Base-by-base conservation (phyloP, 768 basidiomycete genomes). In the Mrakia blollopis region DNA sequence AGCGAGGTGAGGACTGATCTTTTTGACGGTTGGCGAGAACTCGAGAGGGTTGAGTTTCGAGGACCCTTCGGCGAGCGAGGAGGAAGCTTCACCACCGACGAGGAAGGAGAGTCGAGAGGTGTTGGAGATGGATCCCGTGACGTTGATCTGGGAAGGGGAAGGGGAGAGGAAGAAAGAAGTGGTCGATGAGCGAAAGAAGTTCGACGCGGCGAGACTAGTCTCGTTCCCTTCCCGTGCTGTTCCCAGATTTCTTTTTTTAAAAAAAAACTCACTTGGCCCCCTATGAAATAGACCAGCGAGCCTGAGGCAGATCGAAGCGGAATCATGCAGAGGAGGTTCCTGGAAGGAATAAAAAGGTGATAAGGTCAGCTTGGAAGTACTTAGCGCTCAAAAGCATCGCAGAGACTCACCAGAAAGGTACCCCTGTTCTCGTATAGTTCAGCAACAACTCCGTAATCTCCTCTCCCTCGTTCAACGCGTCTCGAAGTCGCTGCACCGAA, bases 321-420 rank as follows among this genome's bases (percentile, higher is more conserved):
- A 9, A 75, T 52, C 25, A 75, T n/a, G 74, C 67, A 69, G 11
- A 75, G 67, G 13, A 75, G 74, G 41, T 75, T 75, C 65, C 65
- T 39, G 9, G 32, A 25, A 23, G 35, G 39, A 2, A 11, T 5
- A 23, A 30, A 35, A 28, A 28, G 16, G 30, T 3, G 30, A 16
- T 1, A 30, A 35, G 16, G 13, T 30, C 16, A 23, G 30, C 16
- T 16, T 30, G 10, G 35, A 63, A 5, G 30, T 5, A 62, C 11
- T n/a, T n/a, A n/a, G 10, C 8, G 60, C 7, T 6, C 4, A 2
- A 35, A 18, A 63, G 61, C 25, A 7, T 18, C 2, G 23, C 18
- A 18, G 4, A 4, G 10, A 35, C 32, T 13, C 37, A 41, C 65
- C 74, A 75, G 41, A 75, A 52, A 2, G 74, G 74, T 0, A 35